Evolutionary conservation across 2,329 filamentous ascomycete species (phyloP), one percentile per base, ranked within the genome.

Genomic region (Aspergillus puulaauensis): DNA sequence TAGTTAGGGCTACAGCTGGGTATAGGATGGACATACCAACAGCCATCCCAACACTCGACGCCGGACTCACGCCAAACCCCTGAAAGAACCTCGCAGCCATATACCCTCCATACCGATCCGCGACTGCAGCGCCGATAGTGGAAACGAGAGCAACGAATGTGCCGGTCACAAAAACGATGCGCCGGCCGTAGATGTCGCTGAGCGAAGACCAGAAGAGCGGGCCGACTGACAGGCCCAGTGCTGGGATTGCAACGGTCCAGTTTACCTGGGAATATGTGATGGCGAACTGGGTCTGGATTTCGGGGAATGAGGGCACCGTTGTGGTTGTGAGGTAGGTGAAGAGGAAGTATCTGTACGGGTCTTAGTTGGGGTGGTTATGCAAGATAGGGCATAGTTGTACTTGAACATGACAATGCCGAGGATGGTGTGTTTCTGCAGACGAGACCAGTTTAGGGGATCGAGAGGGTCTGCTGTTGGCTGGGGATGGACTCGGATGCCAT

Each of bases 21-120:
- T 31, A 31, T 31, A 31, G 27, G 9, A 31, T 27, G 48, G 15
- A 33, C 65, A 19, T 63, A 68, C 74, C 70, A 33, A 84, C 76
- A 24, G 81, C 81, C 66, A 85, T 74, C 0, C 83, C 83, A 12
- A 85, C 80, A 2, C 80, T 84, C 4, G 80, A 75, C 1, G 79
- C 81, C 4, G 83, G 83, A 43, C 78, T 78, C 14, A 82, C 81
- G 0, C 83, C 83, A 9, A 85, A 73, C 0, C 83, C 83, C 64
- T 86, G 82, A 64, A 85, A 83, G 64, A 85, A 84, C 3, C 83
- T 72, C 2, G 80, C 81, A n/a, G 80, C 79, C 81, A 86, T 83
- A 67, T 85, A 85, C 0, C 77, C 77, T 2, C 68, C 62, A 64
- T 82, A 82, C 4, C 56, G 70, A 27, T 68, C 67, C 64, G 72